Conservation (phyloP, 2,329 filamentous ascomycete species). For the Penicillium sp. region DNA sequence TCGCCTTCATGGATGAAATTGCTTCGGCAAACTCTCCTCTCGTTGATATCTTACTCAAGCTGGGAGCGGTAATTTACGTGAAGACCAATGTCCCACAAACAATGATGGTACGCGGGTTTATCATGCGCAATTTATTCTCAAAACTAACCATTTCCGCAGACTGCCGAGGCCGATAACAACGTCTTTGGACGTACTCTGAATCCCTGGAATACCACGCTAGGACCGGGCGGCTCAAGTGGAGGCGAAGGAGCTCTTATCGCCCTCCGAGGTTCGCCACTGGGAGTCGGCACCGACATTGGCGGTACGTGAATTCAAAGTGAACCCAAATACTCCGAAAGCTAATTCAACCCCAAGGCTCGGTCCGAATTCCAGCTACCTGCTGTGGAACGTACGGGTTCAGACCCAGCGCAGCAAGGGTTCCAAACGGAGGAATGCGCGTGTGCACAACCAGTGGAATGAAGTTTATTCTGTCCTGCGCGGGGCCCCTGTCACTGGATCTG, state of each 20-base stretch:
- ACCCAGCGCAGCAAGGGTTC: slow-evolving; percentile 27
- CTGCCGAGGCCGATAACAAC: slow-evolving; percentile 42
- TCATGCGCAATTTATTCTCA: background rate
- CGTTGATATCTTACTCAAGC: slow-evolving; percentile 19
- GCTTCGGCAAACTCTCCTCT: slow-evolving; percentile 18
- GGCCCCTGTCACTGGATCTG: slow-evolving; percentile 19
- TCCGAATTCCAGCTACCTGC: slow-evolving; percentile 33
- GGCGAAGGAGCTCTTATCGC: slow-evolving; percentile 61
- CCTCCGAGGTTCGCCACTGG: slow-evolving; percentile 59
- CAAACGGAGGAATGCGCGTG: slow-evolving; percentile 18
- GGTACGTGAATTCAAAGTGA: slow-evolving; percentile 12
- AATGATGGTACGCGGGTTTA: slow-evolving; percentile 53
- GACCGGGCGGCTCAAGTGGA: slow-evolving; percentile 39
- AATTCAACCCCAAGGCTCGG: slow-evolving; percentile 23
- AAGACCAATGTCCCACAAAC: slow-evolving; percentile 57
- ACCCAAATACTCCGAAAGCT: background rate
- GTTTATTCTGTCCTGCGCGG: slow-evolving; percentile 22
- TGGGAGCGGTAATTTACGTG: slow-evolving; percentile 42
- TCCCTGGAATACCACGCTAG: slow-evolving; percentile 35
- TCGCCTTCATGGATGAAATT: slow-evolving; percentile 14
- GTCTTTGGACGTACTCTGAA: slow-evolving; percentile 44
- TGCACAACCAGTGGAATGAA: slow-evolving; percentile 21
- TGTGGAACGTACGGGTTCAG: slow-evolving; percentile 34
- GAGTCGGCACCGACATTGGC: slow-evolving; percentile 64
- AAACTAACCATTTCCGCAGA: slow-evolving; percentile 10